phyloP scores from a whole-genome alignment of 1,284 basidiomycete genomes.

The Leccinum subrobustum region DNA sequence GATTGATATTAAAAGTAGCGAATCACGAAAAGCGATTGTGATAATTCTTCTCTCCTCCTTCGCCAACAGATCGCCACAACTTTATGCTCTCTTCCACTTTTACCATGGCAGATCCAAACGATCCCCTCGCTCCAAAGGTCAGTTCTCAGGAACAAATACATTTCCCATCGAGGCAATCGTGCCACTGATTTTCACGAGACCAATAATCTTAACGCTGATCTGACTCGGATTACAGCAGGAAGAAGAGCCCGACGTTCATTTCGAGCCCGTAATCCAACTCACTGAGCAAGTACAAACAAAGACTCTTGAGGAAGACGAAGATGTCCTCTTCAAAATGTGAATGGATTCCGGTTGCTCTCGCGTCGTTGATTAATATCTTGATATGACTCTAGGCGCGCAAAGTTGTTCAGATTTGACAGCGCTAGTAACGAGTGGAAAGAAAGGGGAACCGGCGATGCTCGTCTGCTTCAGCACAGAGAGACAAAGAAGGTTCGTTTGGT shows the following conservation, averaged over 20 bases:
- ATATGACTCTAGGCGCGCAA: constrained; percentile 77
- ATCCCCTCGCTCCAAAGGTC: constrained; percentile 71
- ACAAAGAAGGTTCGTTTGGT: constrained; percentile 93
- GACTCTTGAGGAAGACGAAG: constrained; percentile 95
- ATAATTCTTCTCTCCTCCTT: constrained; percentile 34
- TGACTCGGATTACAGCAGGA: constrained; percentile 47
- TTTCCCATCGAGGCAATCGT: constrained; percentile 30
- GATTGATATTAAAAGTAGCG: constrained; percentile 8
- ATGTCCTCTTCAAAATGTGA: constrained; percentile 94
- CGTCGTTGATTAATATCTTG: constrained; percentile 19
- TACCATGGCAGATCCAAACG: constrained; percentile 61
- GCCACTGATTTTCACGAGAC: constrained; percentile 29
- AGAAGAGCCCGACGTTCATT: constrained; percentile 88
- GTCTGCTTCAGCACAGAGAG: constrained; percentile 85
- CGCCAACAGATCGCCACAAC: constrained; percentile 20
- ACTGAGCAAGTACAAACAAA: constrained; percentile 95
- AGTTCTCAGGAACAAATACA: constrained; percentile 23
- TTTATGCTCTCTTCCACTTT: constrained; percentile 14
- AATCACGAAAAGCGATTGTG: constrained; percentile 24
- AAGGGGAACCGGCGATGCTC: constrained; percentile 90
- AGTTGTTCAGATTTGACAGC: constrained; percentile 95
- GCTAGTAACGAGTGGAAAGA: constrained; percentile 94
- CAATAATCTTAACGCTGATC: constrained; percentile 27
- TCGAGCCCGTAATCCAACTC: constrained; percentile 96
- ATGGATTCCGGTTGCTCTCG: constrained; percentile 33